phyloP scores from a whole-genome alignment of 2,329 filamentous ascomycete species.

The Cladosporium sp. region DNA sequence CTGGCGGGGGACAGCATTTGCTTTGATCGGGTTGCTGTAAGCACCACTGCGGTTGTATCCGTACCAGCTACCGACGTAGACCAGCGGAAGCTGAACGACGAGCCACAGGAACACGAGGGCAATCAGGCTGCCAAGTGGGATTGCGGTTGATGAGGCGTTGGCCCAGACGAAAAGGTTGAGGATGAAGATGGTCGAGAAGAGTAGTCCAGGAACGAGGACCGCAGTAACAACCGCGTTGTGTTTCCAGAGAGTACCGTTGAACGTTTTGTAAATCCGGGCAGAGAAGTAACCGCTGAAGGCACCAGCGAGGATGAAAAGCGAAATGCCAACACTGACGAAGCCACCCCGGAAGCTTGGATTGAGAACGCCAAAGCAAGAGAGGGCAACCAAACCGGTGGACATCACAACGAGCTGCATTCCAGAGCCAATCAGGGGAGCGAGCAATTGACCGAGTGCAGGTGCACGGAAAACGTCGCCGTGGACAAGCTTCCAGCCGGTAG shows the following conservation, averaged over 20 bases:
- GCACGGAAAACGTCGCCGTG: constrained; percentile 83
- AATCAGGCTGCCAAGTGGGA: constrained; percentile 73
- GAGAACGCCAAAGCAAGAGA: constrained; percentile 66
- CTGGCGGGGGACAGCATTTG: constrained; percentile 63
- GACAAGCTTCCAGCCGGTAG: constrained; percentile 81
- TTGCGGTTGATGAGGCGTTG: constrained; percentile 78
- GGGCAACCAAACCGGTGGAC: constrained; percentile 54
- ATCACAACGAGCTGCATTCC: constrained; percentile 84
- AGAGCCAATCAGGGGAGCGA: constrained; percentile 76
- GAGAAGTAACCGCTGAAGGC: constrained; percentile 85
- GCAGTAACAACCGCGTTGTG: constrained; percentile 71
- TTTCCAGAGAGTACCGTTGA: constrained; percentile 67
- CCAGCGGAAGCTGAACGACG: constrained; percentile 76
- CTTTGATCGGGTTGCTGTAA: constrained; percentile 80
- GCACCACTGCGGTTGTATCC: constrained; percentile 61
- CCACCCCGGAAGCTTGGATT: constrained; percentile 88
- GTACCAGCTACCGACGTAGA: constrained; percentile 73
- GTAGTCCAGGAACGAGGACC: constrained; percentile 68
- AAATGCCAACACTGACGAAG: constrained; percentile 76
- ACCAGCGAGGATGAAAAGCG: constrained; percentile 76
- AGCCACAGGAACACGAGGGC: constrained; percentile 72
- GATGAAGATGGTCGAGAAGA: constrained; percentile 69
- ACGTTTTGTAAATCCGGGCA: constrained; percentile 73
- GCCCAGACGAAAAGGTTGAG: constrained; percentile 88
- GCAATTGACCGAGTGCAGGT: constrained; percentile 61